Base-by-base conservation (phyloP, 352 stramenopile genomes). In the Globisporangium nagaii region DNA sequence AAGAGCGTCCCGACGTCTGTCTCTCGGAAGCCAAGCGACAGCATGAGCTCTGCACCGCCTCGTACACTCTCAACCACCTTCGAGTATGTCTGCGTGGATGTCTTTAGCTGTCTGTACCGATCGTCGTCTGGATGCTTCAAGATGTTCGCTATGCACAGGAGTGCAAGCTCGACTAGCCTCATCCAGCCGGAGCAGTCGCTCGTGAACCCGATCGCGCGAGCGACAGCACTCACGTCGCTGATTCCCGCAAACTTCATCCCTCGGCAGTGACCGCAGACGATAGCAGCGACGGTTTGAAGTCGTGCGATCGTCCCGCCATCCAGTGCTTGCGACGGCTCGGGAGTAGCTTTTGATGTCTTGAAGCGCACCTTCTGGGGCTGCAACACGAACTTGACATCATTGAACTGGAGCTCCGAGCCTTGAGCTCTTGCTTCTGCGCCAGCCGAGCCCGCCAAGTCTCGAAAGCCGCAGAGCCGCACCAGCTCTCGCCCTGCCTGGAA, bases 121-220 rank as follows among this genome's bases (percentile, higher is more conserved):
- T 67, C 45, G 27, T 80, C 71, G 0, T 76, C 56, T 0, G 77
- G 68, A 13, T 88, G 55, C n/a, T 44, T 65, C 8, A 83, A 31
- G 22, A 90, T 68, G 41, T 88, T 88, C 1, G 60, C 36, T 7
- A 90, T 34, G 30, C 79, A 90, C 20, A 81, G 67, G 0, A 70
- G 25, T 1, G 52, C 67, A 0, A 90, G 32, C 41, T 86, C 68
- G 15, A 80, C 48, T 3, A 83, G 62, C 9, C 66, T 61, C 4
- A 53, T 54, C 76, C 75, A 87, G 0, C 46, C 56, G 12, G 50
- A 37, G 0, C 48, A 51, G 2, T 52, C 62, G 15, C 44, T 37
- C 34, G 62, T 56, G 3, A 53, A 15, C 0, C 40, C 58, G 10
- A 87, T 52, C 1, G 70, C 74, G 28, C 76, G 70, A 0, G 79